Base-by-base conservation (phyloP, 2,329 filamentous ascomycete species). In the Cordyceps fumosorosea region DNA sequence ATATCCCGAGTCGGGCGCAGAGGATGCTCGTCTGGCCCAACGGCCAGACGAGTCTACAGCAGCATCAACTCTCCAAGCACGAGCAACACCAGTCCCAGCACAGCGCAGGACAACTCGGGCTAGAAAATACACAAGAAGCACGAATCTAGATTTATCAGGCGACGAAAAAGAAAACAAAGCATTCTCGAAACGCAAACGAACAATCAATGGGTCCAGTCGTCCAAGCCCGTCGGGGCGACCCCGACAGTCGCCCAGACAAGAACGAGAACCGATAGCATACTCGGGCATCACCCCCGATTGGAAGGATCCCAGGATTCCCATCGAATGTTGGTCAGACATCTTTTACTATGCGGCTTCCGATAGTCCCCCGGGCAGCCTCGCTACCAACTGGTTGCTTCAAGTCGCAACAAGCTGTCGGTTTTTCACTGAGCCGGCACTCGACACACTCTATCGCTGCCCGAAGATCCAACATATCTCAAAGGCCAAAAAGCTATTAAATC, bases 371-470 rank as follows among this genome's bases (percentile, higher is more conserved):
- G 75, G 75, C n/a, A 69, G 77, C 75, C 67, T 76, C 69, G 76
- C 78, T 68, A 79, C 78, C 14, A 78, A 80, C 67, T 91, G 88
- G 88, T 81, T 96, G 7, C 73, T 89, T 11, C 77, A 79, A n/a
- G 76, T 83, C 51, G 85, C 89, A 42, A 78, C 81, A 2, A 76
- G 85, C 18, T 93, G 88, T 67, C 83, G 79, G 56, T 73, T 80
- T 2, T 91, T 93, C 62, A 76, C 83, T 0, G 90, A 92, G 67
- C 88, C 91, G 5, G 89, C 89, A 1, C 74, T 95, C 56, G 86
- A 86, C 5, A 87, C 84, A 1, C 78, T 96, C 5, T 95, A 95
- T 71, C 79, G 82, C 53, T 84, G 80, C 5, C 90, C 90, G 10
- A 86, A 86, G 1, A 76, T 95, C 51, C 79, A 82, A 63, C 75